Percentiles rank a stretch among this genome's conserved stretches.
Evolutionary conservation across 352 stramenopile genomes (phyloP).

Genomic region (Phytophthora idaei): DNA sequence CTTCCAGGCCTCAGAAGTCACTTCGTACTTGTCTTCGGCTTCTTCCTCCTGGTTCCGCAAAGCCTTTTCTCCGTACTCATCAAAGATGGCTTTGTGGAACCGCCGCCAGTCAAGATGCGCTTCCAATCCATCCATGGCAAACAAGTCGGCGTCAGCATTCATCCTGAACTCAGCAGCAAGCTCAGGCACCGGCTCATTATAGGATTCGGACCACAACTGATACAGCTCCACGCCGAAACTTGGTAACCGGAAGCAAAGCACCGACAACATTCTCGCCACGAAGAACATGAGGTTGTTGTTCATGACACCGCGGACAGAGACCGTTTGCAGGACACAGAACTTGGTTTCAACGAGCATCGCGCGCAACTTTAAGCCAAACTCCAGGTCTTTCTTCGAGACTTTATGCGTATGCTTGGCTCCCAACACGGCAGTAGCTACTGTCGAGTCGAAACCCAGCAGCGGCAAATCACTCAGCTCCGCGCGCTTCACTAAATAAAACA

Average conservation of each 20-base stretch:
- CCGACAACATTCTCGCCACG: slow-evolving; percentile 85
- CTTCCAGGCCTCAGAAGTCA: slow-evolving; percentile 85
- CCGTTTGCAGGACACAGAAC: slow-evolving; percentile 87
- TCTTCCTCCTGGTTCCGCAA: slow-evolving; percentile 89
- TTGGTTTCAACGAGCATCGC: slow-evolving; percentile 91
- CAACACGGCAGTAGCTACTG: slow-evolving; percentile 56
- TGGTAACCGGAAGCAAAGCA: slow-evolving; percentile 85
- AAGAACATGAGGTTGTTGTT: slow-evolving; percentile 94
- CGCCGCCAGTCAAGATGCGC: slow-evolving; percentile 88
- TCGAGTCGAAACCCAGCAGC: slow-evolving; percentile 84
- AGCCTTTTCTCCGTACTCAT: slow-evolving; percentile 86
- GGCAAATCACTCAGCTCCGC: slow-evolving; percentile 86
- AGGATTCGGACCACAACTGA: slow-evolving; percentile 88
- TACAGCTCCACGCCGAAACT: slow-evolving; percentile 90
- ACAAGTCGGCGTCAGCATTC: slow-evolving; percentile 84
- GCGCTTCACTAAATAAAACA: slow-evolving; percentile 90
- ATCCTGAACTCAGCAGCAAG: slow-evolving; percentile 81
- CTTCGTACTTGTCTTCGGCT: slow-evolving; percentile 90
- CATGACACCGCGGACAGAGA: slow-evolving; percentile 89
- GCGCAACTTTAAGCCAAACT: slow-evolving; percentile 85
- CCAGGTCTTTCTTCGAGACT: slow-evolving; percentile 80
- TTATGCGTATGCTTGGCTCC: slow-evolving; percentile 81
- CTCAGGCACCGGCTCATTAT: slow-evolving; percentile 77
- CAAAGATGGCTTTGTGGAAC: slow-evolving; percentile 89
- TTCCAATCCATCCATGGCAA: slow-evolving; percentile 89